A percentile compares a stretch with the other conserved stretches of the same genome.
Conservation (phyloP, 139 green algal genomes). For the Picochlorum sp. region DNA sequence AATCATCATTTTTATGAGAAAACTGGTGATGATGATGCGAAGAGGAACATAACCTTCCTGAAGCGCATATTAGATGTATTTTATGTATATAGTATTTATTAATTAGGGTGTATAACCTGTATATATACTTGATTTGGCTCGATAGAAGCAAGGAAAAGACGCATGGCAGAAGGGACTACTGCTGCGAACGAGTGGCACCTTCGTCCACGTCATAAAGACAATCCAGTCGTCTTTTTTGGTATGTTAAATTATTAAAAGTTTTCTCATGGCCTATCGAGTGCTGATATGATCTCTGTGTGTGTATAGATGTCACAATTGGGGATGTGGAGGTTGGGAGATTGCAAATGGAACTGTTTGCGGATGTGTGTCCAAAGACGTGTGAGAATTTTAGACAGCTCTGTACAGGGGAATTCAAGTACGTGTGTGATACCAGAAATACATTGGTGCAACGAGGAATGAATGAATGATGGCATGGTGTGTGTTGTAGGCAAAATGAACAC, state of each 20-base stretch:
- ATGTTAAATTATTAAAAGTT: not conserved
- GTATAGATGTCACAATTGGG: slow-evolving; percentile 79
- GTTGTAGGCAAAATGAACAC: slow-evolving; percentile 60
- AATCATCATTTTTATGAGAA: not conserved
- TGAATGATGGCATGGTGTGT: no score
- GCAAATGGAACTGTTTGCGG: slow-evolving; percentile 88
- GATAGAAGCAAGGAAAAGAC: not conserved
- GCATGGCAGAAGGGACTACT: no score
- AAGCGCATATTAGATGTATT: no score
- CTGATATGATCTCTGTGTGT: not conserved
- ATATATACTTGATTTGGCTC: not conserved
- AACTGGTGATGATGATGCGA: no score
- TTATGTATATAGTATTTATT: no score
- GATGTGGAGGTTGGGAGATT: slow-evolving; percentile 64
- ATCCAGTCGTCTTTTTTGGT: slow-evolving; percentile 94
- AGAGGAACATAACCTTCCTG: no score
- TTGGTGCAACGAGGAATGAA: no score
- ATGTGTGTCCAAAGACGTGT: slow-evolving; percentile 72
- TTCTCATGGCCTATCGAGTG: no score
- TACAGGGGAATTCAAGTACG: slow-evolving; percentile 81
- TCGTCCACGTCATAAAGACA: slow-evolving; percentile 32
- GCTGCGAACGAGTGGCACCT: no score
- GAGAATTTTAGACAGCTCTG: slow-evolving; percentile 92
- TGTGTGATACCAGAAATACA: not conserved
- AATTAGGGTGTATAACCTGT: no score